These are phyloP conservation scores for Neofusicoccum sp. DNA, from an alignment of 2,329 filamentous ascomycete species.

Conservation along the genomic window DNA sequence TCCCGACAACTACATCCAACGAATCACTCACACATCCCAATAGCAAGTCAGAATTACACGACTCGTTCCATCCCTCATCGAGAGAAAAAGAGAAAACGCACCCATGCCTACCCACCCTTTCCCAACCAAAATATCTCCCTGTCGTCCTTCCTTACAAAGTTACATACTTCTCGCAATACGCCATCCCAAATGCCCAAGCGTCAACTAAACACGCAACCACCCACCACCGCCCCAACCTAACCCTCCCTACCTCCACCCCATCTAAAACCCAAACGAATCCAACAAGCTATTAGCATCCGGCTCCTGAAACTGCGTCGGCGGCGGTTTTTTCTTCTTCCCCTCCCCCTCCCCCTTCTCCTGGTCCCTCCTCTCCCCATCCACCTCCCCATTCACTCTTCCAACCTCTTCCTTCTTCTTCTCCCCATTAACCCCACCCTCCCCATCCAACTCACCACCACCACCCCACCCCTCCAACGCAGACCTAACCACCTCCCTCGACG, in stretches of 20 bases:
- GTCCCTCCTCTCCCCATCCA: slow-evolving; percentile 21
- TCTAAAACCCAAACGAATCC: slow-evolving; percentile 89
- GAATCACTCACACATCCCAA: no score
- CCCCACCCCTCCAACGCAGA: slow-evolving; percentile 22
- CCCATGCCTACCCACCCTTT: no score
- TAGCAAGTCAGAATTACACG: no score
- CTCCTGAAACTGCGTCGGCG: slow-evolving; percentile 81
- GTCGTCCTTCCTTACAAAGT: no score
- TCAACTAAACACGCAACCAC: neutral
- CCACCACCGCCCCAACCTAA: no score
- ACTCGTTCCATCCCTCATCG: no score
- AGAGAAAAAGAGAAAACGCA: no score
- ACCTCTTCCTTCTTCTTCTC: slow-evolving; percentile 22
- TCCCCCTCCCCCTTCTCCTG: slow-evolving; percentile 35
- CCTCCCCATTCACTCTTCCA: slow-evolving; percentile 18
- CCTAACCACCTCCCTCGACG: slow-evolving; percentile 34
- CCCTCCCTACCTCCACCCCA: neutral
- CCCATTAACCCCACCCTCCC: slow-evolving; percentile 23
- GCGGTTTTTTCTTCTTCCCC: slow-evolving; percentile 51
- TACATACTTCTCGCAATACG: no score
- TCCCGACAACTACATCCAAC: no score
- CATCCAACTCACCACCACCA: slow-evolving; percentile 18
- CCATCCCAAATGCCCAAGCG: no score
- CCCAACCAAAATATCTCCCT: no score
- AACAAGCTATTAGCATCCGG: slow-evolving; percentile 86